Conservation (phyloP, 148 eudicot species). For the Hydrangea macrophylla region DNA sequence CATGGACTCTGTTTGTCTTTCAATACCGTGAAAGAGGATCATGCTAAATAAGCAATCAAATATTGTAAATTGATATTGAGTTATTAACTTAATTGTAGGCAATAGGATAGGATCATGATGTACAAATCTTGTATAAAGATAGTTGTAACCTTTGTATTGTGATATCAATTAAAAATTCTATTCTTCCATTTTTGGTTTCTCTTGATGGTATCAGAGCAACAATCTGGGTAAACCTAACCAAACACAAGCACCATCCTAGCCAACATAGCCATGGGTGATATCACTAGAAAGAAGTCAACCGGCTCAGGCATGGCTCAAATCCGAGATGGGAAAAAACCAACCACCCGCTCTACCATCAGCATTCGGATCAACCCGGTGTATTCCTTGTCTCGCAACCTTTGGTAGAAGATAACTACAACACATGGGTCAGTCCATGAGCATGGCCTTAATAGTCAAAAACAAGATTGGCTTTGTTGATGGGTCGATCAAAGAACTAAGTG, state of each 20-base stretch:
- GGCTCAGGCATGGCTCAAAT: not conserved
- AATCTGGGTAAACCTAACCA: not conserved
- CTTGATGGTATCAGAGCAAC: too few relatives aligned
- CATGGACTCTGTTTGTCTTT: too few relatives aligned
- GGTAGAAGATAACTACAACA: too few relatives aligned
- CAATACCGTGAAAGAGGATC: too few relatives aligned
- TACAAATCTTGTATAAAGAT: too few relatives aligned
- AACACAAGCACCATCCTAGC: not conserved
- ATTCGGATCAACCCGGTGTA: not conserved
- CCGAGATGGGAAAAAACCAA: too few relatives aligned
- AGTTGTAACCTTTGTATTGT: too few relatives aligned
- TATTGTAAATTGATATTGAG: too few relatives aligned
- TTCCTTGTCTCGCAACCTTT: too few relatives aligned
- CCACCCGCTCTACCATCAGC: not conserved
- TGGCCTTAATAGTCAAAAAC: not conserved
- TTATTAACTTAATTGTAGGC: not conserved
- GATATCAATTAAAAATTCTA: too few relatives aligned
- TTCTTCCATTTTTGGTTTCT: too few relatives aligned
- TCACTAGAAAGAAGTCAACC: not conserved
- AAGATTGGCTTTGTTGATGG: slow-evolving; percentile 2
- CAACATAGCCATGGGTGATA: not conserved
- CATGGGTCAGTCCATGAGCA: not conserved
- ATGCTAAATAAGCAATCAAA: too few relatives aligned
- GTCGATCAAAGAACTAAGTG: not conserved
- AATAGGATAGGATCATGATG: not conserved